phyloP scores from a whole-genome alignment of 2,329 filamentous ascomycete genomes.

The Lomentospora prolificans region DNA sequence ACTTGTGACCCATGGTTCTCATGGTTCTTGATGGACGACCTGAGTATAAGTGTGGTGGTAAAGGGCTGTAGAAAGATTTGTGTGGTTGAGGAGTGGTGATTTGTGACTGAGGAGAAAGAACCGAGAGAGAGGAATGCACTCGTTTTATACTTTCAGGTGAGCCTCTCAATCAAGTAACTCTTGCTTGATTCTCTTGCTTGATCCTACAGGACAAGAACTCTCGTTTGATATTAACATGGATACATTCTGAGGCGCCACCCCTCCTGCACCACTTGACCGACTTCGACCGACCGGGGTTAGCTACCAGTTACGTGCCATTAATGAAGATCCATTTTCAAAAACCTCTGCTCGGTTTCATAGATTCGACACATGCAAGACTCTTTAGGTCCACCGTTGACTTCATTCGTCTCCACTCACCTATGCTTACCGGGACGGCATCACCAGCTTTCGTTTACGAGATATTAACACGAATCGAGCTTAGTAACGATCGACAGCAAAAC shows the following conservation, averaged over 20 bases:
- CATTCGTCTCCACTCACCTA: background rate
- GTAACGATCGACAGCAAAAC: background rate
- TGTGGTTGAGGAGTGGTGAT: background rate
- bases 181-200: too few relatives aligned
- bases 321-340: background rate
- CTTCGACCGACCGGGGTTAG: background rate
- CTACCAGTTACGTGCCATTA: background rate
- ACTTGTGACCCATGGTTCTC: background rate
- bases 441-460: background rate
- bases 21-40: too few relatives aligned
- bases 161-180: too few relatives aligned
- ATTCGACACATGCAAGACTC: background rate
- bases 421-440: background rate
- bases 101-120: background rate
- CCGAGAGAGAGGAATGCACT: too few relatives aligned
- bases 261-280: background rate
- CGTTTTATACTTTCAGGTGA: too few relatives aligned
- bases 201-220: too few relatives aligned
- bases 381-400: background rate
- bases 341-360: background rate
- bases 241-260: too few relatives aligned
- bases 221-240: too few relatives aligned
- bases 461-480: background rate
- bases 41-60: background rate
- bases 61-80: background rate